Percentiles rank a stretch among this genome's conserved stretches.
These are phyloP conservation scores for Penicillium crustosum DNA, from an alignment of 2,329 filamentous ascomycete species.

Conservation along the genomic window DNA sequence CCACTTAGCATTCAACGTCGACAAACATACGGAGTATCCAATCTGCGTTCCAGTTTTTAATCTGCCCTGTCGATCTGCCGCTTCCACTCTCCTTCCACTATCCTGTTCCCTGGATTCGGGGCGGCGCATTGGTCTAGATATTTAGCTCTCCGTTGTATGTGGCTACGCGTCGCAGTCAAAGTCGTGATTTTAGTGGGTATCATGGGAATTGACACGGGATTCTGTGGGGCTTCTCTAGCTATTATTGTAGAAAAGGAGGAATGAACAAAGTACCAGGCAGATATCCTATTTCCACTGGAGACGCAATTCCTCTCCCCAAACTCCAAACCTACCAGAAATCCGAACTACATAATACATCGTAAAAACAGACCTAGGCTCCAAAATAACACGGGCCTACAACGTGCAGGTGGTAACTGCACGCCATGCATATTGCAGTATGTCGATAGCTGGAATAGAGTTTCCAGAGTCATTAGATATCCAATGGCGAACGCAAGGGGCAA, in stretches of 20 bases:
- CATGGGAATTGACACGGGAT: neutral
- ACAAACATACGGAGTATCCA: neutral
- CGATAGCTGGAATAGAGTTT: constrained; percentile 9
- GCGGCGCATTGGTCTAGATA: constrained; percentile 7
- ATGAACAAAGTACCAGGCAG: neutral
- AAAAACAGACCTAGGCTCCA: neutral
- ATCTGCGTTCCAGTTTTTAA: neutral
- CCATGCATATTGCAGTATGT: constrained; percentile 20
- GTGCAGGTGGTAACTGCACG: constrained; percentile 11
- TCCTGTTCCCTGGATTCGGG: constrained; percentile 11
- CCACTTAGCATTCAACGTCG: neutral
- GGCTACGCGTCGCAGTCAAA: neutral
- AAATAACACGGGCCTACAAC: neutral
- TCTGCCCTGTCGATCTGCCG: constrained; percentile 6
- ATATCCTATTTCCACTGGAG: neutral
- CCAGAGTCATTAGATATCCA: neutral
- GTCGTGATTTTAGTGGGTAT: neutral
- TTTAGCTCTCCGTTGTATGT: neutral
- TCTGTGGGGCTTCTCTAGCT: neutral
- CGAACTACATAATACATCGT: neutral
- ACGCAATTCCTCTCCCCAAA: neutral
- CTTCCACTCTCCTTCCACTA: constrained; percentile 13
- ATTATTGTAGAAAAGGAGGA: neutral
- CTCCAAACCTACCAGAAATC: neutral
- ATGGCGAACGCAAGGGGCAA: constrained; percentile 15